Percentiles rank a stretch among this genome's conserved stretches.
Conservation (phyloP, 805 yeast genomes). For the Kodamaea hsintzibuensis region DNA sequence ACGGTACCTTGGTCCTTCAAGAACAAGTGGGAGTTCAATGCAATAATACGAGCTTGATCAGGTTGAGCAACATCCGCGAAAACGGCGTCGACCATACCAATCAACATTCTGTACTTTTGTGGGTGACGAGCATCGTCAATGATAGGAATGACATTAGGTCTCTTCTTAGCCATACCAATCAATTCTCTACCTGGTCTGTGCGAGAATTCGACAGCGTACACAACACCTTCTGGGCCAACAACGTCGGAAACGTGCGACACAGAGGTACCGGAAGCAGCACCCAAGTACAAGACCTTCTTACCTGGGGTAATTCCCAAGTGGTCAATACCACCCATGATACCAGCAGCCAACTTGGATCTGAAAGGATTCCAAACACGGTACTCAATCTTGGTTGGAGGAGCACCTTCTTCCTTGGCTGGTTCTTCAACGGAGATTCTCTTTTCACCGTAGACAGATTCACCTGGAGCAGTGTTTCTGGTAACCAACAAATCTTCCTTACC, state of each 20-base stretch:
- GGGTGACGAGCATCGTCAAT: constrained; percentile 99
- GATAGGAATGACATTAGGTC: constrained; percentile 98
- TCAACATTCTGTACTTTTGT: constrained; percentile 98
- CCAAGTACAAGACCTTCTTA: constrained; percentile 92
- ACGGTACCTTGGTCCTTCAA: constrained; percentile 98
- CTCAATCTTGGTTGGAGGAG: constrained; percentile 90
- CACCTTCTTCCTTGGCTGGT: constrained; percentile 84
- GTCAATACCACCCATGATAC: constrained; percentile 99
- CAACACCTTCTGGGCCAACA: constrained; percentile 99
- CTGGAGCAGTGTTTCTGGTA: constrained; percentile 96
- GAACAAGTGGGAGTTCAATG: constrained; percentile 96
- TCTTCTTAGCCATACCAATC: constrained; percentile 99
- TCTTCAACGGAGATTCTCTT: constrained; percentile 93
- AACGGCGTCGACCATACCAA: constrained; percentile 98
- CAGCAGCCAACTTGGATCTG: constrained; percentile 99
- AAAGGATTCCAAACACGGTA: constrained; percentile 99
- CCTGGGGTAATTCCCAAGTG: constrained; percentile 98
- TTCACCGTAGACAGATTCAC: constrained; percentile 98
- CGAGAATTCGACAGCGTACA: constrained; percentile 98
- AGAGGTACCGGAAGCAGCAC: constrained; percentile 99
- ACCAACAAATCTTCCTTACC: constrained; percentile 98
- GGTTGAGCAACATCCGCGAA: constrained; percentile 99
- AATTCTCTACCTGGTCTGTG: constrained; percentile 99
- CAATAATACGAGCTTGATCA: constrained; percentile 99
- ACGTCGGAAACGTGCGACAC: constrained; percentile 98